Evolutionary conservation across 1,284 basidiomycete genomes (phyloP).

Genomic region (Pseudozyma pruni): DNA sequence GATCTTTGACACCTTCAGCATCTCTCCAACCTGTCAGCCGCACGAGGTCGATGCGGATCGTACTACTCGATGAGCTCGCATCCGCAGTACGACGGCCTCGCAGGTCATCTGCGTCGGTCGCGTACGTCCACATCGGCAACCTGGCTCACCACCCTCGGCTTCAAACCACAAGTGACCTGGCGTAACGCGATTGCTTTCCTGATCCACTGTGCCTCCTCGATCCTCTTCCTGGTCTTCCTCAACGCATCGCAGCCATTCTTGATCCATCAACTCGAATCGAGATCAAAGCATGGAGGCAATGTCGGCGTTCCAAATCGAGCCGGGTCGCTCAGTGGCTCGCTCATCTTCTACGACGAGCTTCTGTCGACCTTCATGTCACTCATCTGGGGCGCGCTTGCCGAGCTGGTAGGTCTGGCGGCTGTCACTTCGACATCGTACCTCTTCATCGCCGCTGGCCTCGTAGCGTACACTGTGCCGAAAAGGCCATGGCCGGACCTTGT

Average conservation of each 20-base stretch:
- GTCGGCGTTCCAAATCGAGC: slow-evolving; percentile 13
- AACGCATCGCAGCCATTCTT: slow-evolving; percentile 55
- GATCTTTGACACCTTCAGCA: too few relatives aligned
- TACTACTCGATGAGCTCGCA: slow-evolving; percentile 10
- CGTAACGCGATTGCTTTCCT: slow-evolving; percentile 45
- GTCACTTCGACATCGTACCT: slow-evolving; percentile 47
- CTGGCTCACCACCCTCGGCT: slow-evolving; percentile 31
- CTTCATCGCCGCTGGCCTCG: slow-evolving; percentile 44
- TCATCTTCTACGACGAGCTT: slow-evolving; percentile 57
- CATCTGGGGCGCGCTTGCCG: slow-evolving; percentile 52
- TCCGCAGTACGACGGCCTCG: not conserved
- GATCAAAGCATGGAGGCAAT: not conserved
- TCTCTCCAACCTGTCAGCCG: too few relatives aligned
- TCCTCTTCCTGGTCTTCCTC: slow-evolving; percentile 58
- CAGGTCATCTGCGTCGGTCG: not conserved
- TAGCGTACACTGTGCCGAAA: slow-evolving; percentile 39
- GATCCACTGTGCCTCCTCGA: slow-evolving; percentile 47
- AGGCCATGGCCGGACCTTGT: slow-evolving; percentile 54
- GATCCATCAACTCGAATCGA: slow-evolving; percentile 49
- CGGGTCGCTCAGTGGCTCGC: slow-evolving; percentile 55
- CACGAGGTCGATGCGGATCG: too few relatives aligned
- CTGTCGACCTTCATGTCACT: slow-evolving; percentile 47
- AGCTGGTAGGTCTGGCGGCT: slow-evolving; percentile 35
- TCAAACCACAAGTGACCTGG: slow-evolving; percentile 34
- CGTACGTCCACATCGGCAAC: not conserved